These are phyloP conservation scores for Ogataea parapolymorpha DNA, from an alignment of 805 yeast species.

Conservation along the genomic window DNA sequence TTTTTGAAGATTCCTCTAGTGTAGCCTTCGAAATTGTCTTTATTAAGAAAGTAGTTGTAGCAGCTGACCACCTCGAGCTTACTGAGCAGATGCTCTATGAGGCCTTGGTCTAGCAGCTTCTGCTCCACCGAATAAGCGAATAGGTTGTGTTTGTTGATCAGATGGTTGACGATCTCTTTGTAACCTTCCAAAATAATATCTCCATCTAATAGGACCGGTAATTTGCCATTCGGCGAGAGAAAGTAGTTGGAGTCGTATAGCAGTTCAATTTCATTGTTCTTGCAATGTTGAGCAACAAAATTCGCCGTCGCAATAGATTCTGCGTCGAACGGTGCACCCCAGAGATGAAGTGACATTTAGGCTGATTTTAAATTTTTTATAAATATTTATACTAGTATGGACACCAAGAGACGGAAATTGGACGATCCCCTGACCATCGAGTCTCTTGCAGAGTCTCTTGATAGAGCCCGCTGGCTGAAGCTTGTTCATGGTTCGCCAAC, in stretches of 20 bases:
- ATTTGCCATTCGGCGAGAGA: conserved; percentile 42
- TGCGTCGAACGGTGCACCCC: conserved; percentile 59
- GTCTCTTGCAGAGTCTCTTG: conserved; percentile 25
- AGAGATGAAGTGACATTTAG: conserved; percentile 36
- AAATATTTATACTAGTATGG: neutral
- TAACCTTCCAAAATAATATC: conserved; percentile 38
- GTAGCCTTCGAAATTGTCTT: conserved; percentile 55
- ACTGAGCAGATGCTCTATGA: conserved; percentile 39
- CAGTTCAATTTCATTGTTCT: conserved; percentile 31
- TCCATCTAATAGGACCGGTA: conserved; percentile 44
- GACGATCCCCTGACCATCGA: conserved; percentile 50
- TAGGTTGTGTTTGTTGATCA: conserved; percentile 17
- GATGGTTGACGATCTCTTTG: conserved; percentile 35
- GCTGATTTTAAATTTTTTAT: conserved; percentile 5
- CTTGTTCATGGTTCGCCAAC: conserved; percentile 51
- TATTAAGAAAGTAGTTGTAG: conserved; percentile 55
- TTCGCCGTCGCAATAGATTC: conserved; percentile 48
- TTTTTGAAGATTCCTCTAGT: conserved; percentile 52
- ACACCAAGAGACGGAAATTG: conserved; percentile 31
- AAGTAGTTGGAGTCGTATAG: conserved; percentile 59
- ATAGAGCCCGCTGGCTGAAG: conserved; percentile 54
- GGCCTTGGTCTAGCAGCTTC: conserved; percentile 40
- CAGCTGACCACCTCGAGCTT: conserved; percentile 47
- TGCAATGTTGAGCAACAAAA: conserved; percentile 33
- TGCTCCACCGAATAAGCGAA: conserved; percentile 4